phyloP scores from a whole-genome alignment of 176 grass and related monocot genomes.

The Oryza nivara region DNA sequence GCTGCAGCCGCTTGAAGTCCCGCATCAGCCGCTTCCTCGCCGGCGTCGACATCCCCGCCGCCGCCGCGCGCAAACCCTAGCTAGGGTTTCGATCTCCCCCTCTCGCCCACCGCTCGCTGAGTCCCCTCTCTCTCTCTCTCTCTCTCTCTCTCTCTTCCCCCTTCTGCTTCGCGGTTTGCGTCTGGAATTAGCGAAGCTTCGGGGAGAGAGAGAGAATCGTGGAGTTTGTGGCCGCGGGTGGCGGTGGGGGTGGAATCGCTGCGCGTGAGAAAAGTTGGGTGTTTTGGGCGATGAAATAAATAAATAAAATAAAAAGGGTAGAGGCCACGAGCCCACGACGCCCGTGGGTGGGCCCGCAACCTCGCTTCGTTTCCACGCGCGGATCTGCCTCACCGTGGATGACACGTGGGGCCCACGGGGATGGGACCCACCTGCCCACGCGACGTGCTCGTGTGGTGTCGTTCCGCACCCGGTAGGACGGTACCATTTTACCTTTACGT shows the following conservation, averaged over 20 bases:
- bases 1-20: conserved; percentile 97
- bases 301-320: background rate
- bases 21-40: conserved; percentile 99
- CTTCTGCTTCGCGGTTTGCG: too few relatives aligned
- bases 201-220: background rate
- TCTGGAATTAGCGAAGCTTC: too few relatives aligned
- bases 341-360: background rate
- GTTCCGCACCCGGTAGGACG: too few relatives aligned
- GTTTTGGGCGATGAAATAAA: background rate
- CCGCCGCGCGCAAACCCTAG: conserved; percentile 31
- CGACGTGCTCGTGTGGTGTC: background rate
- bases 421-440: background rate
- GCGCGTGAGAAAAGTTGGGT: conserved; percentile 23
- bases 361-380: conserved; percentile 40
- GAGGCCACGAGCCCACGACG: background rate
- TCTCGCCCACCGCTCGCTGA: background rate
- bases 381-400: background rate
- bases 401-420: background rate
- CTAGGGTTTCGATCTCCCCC: conserved; percentile 36
- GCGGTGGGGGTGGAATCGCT: background rate
- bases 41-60: conserved; percentile 83
- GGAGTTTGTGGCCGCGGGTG: background rate
- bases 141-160: too few relatives aligned
- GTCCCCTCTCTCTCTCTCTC: background rate
- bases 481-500: too few relatives aligned